Percentiles rank a stretch among this genome's conserved stretches.
These are phyloP conservation scores for Amanita polypyramis DNA, from an alignment of 768 basidiomycete species.

Conservation along the genomic window DNA sequence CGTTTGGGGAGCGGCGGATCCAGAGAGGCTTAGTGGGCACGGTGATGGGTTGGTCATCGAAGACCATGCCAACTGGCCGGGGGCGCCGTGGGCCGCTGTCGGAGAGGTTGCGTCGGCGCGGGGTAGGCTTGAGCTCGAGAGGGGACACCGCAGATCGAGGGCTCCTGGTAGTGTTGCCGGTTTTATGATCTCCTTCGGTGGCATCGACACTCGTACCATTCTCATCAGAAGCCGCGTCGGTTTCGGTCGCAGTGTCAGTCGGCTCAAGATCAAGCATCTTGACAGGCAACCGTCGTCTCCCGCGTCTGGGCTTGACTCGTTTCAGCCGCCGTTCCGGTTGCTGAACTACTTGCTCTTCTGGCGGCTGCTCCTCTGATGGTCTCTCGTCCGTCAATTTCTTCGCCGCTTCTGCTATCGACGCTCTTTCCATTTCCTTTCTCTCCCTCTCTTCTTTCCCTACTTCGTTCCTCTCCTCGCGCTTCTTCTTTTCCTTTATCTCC, in stretches of 20 bases:
- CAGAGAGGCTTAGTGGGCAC: too few relatives aligned
- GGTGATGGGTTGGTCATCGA: neutral
- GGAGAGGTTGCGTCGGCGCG: neutral
- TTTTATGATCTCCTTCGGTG: too few relatives aligned
- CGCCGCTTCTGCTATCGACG: too few relatives aligned
- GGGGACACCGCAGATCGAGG: too few relatives aligned
- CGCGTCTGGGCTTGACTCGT: conserved; percentile 1
- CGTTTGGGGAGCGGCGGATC: too few relatives aligned
- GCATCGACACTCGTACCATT: too few relatives aligned
- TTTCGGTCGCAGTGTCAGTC: neutral
- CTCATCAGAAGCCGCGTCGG: too few relatives aligned
- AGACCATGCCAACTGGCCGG: neutral
- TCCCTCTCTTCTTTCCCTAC: neutral
- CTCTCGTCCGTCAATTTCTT: too few relatives aligned
- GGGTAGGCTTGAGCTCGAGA: neutral
- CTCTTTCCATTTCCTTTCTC: neutral
- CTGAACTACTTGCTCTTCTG: neutral
- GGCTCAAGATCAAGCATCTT: neutral
- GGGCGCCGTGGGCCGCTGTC: neutral
- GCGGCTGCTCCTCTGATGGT: too few relatives aligned
- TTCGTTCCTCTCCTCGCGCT: neutral
- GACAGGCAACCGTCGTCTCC: neutral
- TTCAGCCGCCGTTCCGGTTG: conserved; percentile 1
- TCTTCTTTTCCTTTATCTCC: too few relatives aligned
- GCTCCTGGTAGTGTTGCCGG: too few relatives aligned